Evolutionary conservation across 352 stramenopile species (phyloP).

Genomic region (Phytophthora pluvialis): DNA sequence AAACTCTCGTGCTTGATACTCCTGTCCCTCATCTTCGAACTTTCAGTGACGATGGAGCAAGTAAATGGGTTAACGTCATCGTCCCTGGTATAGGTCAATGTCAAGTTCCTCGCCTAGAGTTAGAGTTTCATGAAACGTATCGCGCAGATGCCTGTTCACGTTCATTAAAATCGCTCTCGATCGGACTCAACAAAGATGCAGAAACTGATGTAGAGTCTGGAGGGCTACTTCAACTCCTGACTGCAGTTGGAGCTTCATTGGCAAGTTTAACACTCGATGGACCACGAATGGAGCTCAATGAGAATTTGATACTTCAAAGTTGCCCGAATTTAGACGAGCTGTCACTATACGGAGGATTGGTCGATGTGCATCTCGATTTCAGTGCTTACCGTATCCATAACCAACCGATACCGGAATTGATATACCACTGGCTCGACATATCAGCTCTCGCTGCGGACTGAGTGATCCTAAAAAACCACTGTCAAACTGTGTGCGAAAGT

Average conservation of each 20-base stretch:
- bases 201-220: not conserved
- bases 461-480: too few relatives aligned
- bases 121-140: not conserved
- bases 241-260: slow-evolving; percentile 4
- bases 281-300: not conserved
- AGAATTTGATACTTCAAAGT: slow-evolving; percentile 10
- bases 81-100: slow-evolving; percentile 19
- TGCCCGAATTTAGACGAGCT: slow-evolving; percentile 17
- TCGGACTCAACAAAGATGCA: slow-evolving; percentile 4
- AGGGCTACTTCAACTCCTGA: slow-evolving; percentile 6
- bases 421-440: slow-evolving; percentile 11
- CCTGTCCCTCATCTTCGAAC: slow-evolving; percentile 7
- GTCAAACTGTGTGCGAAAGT: too few relatives aligned
- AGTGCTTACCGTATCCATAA: slow-evolving; percentile 7
- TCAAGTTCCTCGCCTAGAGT: slow-evolving; percentile 4
- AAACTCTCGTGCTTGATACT: too few relatives aligned
- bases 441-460: not conserved
- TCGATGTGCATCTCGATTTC: slow-evolving; percentile 13
- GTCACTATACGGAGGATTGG: slow-evolving; percentile 2
- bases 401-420: not conserved
- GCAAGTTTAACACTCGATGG: slow-evolving; percentile 11
- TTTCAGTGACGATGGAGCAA: slow-evolving; percentile 15
- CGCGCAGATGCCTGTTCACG: not conserved
- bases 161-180: slow-evolving; percentile 11
- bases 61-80: slow-evolving; percentile 16